Percentiles rank a stretch among this genome's conserved stretches.
Evolutionary conservation across 768 basidiomycete genomes (phyloP).

Genomic region (Lactarius psammicola): DNA sequence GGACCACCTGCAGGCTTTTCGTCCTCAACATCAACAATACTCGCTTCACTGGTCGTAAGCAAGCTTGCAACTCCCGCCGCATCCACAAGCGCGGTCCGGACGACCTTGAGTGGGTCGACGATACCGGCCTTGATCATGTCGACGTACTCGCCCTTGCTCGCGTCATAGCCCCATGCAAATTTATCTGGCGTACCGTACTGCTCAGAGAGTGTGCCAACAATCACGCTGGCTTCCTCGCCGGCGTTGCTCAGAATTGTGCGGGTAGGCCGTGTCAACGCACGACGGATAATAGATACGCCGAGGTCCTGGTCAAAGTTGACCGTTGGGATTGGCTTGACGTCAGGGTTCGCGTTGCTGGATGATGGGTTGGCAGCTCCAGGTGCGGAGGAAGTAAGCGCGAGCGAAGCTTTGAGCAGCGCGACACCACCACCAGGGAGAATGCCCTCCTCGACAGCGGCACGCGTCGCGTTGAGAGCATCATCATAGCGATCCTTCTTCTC

Average conservation of each 20-base stretch:
- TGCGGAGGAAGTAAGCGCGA: constrained; percentile 55
- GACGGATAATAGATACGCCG: constrained; percentile 88
- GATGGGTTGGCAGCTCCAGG: constrained; percentile 31
- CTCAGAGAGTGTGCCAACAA: constrained; percentile 80
- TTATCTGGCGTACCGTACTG: constrained; percentile 71
- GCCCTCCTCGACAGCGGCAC: constrained; percentile 97
- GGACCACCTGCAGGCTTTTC: constrained; percentile 55
- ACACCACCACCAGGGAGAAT: constrained; percentile 97
- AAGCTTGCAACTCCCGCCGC: constrained; percentile 91
- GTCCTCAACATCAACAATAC: constrained; percentile 79
- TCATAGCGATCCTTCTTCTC: constrained; percentile 99
- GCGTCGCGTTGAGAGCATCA: constrained; percentile 95
- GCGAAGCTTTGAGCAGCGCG: constrained; percentile 83
- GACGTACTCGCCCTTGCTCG: constrained; percentile 85
- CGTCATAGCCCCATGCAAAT: constrained; percentile 88
- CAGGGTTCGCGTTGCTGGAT: constrained; percentile 39
- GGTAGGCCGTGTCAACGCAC: constrained; percentile 78
- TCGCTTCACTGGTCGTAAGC: constrained; percentile 89
- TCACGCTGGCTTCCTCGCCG: constrained; percentile 90
- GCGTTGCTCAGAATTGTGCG: constrained; percentile 92
- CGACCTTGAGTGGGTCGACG: constrained; percentile 95
- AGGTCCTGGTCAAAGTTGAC: constrained; percentile 97
- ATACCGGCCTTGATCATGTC: constrained; percentile 96
- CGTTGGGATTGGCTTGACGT: constrained; percentile 68
- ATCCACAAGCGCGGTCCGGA: constrained; percentile 88